Percentiles rank a stretch among this genome's conserved stretches.
These are phyloP conservation scores for Starmerella khaoyaiensis DNA, from an alignment of 805 yeast genomes.

Conservation along the genomic window DNA sequence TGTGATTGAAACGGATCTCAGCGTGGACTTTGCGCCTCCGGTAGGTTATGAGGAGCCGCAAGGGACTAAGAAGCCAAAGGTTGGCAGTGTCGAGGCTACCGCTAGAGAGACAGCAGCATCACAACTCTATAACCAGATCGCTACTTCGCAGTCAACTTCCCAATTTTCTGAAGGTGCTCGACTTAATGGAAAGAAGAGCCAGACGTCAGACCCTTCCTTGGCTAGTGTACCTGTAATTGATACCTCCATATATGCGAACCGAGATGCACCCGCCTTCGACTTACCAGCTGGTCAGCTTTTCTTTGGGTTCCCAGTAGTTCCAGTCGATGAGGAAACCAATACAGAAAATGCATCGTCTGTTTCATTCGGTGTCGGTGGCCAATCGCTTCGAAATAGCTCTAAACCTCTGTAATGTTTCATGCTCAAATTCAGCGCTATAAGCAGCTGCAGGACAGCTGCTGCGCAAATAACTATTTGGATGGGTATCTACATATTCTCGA, in stretches of 20 bases:
- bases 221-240: constrained; percentile 17
- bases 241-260: constrained; percentile 17
- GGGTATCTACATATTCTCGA: too few species aligned
- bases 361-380: constrained; percentile 66
- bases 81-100: constrained; percentile 2
- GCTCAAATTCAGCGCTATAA: not conserved
- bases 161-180: constrained; percentile 12
- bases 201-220: too few species aligned
- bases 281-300: constrained; percentile 80
- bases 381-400: constrained; percentile 58
- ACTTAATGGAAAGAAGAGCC: constrained; percentile 19
- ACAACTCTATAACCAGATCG: constrained; percentile 8
- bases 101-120: constrained; percentile 2
- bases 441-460: not conserved
- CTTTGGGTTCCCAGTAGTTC: constrained; percentile 76
- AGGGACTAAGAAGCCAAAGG: constrained; percentile 7
- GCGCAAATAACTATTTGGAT: too few species aligned
- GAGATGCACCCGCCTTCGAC: constrained; percentile 48
- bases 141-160: not conserved
- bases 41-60: constrained; percentile 91
- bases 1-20: constrained; percentile 92
- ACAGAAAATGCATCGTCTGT: constrained; percentile 23
- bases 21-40: constrained; percentile 97
- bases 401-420: constrained; percentile 32
- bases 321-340: constrained; percentile 30